These are phyloP conservation scores for Thymus mandschuricus DNA, from an alignment of 257 asterid genomes.

Conservation along the genomic window DNA sequence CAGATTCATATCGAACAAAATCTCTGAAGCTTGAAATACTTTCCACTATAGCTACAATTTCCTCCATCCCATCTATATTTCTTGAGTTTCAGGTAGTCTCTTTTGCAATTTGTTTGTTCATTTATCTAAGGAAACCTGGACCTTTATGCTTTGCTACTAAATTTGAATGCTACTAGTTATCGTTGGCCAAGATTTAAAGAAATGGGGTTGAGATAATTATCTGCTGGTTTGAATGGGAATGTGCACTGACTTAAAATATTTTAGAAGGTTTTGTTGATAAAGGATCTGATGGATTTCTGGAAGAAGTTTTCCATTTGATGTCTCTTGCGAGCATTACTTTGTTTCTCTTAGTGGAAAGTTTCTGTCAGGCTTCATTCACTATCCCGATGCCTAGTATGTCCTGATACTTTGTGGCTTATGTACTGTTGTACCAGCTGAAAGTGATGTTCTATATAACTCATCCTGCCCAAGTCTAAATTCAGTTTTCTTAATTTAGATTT, in stretches of 20 bases:
- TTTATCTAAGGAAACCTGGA: conserved; percentile 12
- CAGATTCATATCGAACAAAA: conserved; percentile 81
- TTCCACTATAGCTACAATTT: conserved; percentile 71
- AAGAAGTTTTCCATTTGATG: neutral
- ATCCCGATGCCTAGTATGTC: neutral
- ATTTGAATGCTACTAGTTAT: neutral
- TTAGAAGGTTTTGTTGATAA: neutral
- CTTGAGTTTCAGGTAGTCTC: conserved; percentile 88
- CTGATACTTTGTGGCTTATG: neutral
- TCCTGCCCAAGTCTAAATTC: neutral
- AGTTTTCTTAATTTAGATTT: conserved; percentile 15
- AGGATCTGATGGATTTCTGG: conserved; percentile 4
- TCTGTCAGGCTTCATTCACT: neutral
- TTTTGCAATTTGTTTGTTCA: conserved; percentile 15
- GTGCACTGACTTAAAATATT: neutral
- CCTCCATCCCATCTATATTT: conserved; percentile 77
- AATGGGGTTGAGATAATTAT: neutral
- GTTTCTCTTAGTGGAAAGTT: conserved; percentile 8
- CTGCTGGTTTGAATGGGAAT: neutral
- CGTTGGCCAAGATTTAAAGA: conserved; percentile 7
- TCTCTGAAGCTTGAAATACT: conserved; percentile 92
- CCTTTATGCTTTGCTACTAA: conserved; percentile 17
- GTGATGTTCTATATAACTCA: neutral
- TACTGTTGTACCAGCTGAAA: conserved; percentile 6
- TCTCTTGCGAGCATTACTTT: neutral